Evolutionary conservation across 2,329 filamentous ascomycete genomes (phyloP).

Genomic region (Eutypella sp.): DNA sequence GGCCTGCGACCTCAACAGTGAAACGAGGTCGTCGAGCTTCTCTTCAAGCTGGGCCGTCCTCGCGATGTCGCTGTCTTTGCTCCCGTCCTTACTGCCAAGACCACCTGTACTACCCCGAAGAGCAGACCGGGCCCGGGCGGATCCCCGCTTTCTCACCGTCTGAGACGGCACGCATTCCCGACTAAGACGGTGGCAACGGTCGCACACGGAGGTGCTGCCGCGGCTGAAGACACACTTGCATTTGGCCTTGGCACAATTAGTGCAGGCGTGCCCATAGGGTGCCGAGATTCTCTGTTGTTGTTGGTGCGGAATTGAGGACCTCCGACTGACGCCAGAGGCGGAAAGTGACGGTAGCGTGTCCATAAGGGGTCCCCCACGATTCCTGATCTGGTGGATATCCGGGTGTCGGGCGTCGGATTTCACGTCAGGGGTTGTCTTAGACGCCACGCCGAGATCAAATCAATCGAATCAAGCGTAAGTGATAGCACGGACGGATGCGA

Average conservation of each 20-base stretch:
- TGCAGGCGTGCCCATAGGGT: slow-evolving; percentile 37
- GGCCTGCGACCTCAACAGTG: slow-evolving; percentile 23
- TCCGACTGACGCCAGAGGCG: background rate
- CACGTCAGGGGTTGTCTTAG: too few species aligned
- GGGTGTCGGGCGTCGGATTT: too few species aligned
- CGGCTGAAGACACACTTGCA: slow-evolving; percentile 37
- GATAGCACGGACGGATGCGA: too few species aligned
- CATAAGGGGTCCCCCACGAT: too few species aligned
- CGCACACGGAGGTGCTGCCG: slow-evolving; percentile 22
- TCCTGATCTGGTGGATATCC: too few species aligned
- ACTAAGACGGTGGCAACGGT: slow-evolving; percentile 37
- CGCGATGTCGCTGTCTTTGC: slow-evolving; percentile 5
- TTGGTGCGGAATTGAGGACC: background rate
- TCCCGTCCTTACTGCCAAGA: background rate
- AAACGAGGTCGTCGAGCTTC: slow-evolving; percentile 25
- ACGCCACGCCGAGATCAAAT: too few species aligned
- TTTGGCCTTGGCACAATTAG: slow-evolving; percentile 38
- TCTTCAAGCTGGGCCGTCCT: slow-evolving; percentile 24
- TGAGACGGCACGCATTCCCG: slow-evolving; percentile 35
- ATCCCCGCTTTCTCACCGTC: slow-evolving; percentile 27
- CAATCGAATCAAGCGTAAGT: too few species aligned
- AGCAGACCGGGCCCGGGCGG: background rate
- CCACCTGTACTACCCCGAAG: slow-evolving; percentile 2
- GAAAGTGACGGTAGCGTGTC: background rate
- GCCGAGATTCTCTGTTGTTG: slow-evolving; percentile 20